Evolutionary conservation across 1,284 basidiomycete species (phyloP), one percentile per base, ranked within the genome.

Genomic region (Leccinum subrobustum): DNA sequence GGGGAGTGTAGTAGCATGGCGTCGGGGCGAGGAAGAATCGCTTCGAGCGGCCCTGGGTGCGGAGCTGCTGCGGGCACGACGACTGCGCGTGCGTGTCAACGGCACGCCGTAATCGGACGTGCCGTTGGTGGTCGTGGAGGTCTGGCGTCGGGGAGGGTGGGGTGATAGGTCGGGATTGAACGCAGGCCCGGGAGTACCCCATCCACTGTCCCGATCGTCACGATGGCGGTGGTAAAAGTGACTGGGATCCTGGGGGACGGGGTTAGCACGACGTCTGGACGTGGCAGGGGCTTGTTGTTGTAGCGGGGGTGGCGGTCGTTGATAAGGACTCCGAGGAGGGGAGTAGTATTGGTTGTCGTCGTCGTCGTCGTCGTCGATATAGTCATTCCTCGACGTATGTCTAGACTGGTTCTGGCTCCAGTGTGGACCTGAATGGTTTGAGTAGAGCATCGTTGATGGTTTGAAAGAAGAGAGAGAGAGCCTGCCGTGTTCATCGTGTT

Each of bases 201-300:
- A 63, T 8, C 25, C 25, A 27, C 25, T 27, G 25, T 27, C 25
- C 25, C 25, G 57, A 61, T 70, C 67, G 35, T 71, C 66, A 6
- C 60, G 67, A 69, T 69, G 59, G 54, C 70, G 56, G 18, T 54
- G 62, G 31, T 71, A 68, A 56, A 52, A 31, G 5, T 57, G 27
- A 6, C 35, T 18, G 2, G 35, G 4, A 42, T 71, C 69, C 51
- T 62, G 66, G 0, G 44, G 54, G 6, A 11, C 23, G 8, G 60
- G 50, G 44, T 66, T 64, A 4, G 57, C 63, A 31, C 66, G 68
- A 0, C 66, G 66, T 55, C 68, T 71, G 39, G 65, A n/a, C 6
- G 57, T 3, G 6, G 29, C 42, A 4, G 52, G 18, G 12, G 53
- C 9, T 11, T 18, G 44, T 23, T 67, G 68, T 47, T 55, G 65